Evolutionary conservation across 192 early-diverging fungal species (phyloP).

Genomic region (Backusella circina): DNA sequence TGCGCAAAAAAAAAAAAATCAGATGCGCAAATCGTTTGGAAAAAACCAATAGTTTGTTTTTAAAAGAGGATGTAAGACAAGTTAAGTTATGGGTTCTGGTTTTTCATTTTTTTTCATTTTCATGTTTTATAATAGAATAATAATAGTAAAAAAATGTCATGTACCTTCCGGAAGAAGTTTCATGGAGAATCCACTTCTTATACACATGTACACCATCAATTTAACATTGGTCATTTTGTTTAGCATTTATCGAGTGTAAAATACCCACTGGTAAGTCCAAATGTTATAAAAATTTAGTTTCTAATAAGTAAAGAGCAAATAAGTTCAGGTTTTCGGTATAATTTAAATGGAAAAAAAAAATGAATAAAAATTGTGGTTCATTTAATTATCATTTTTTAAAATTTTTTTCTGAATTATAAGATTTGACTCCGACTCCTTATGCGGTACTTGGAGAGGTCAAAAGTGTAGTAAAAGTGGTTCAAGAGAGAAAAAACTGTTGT

Average conservation of each 20-base stretch:
- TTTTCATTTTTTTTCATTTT: constrained; percentile 7
- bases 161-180: constrained; percentile 12
- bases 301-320: constrained; percentile 14
- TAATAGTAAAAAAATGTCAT: constrained; percentile 13
- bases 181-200: background rate
- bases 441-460: too few relatives aligned
- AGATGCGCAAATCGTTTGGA: too few relatives aligned
- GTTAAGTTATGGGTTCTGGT: too few relatives aligned
- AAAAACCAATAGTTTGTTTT: too few relatives aligned
- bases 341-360: background rate
- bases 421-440: background rate
- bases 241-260: constrained; percentile 13
- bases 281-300: constrained; percentile 3
- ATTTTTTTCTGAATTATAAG: background rate
- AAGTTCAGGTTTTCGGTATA: background rate
- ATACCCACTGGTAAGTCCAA: constrained; percentile 24
- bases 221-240: constrained; percentile 15
- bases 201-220: constrained; percentile 6
- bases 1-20: too few relatives aligned
- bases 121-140: background rate
- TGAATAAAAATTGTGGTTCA: constrained; percentile 1
- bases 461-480: too few relatives aligned
- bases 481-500: too few relatives aligned
- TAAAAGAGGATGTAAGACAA: too few relatives aligned
- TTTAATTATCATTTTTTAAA: background rate